Evolutionary conservation across 257 asterid species (phyloP), one percentile per base, ranked within the genome.

Genomic region (Ehretia macrophylla): DNA sequence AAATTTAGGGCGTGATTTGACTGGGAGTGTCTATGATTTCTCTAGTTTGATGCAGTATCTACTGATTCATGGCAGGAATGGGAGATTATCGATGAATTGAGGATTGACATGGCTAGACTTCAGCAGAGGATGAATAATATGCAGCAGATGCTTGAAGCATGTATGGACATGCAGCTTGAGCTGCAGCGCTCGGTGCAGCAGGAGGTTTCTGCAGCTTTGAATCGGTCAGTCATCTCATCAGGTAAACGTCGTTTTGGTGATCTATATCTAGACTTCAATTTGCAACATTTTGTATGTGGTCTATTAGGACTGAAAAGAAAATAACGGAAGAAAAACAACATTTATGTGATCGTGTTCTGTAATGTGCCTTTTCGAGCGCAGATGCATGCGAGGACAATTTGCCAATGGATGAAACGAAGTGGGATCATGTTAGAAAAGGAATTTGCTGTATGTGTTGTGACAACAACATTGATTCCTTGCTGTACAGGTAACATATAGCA

Each of bases 131-230:
- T 92, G 97, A 72, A 76, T 54, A 68, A 71, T 53, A 81, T 92
- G 95, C 95, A 92, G 70, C 82, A 75, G 58, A 82, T 81, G 93
- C 83, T 92, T 39, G 95, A 88, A 79, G 70, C 94, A 17, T 91
- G 90, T 92, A 80, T 83, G 94, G 94, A 83, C 55, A 85, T 90
- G 88, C 96, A 90, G 60, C 67, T 83, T 22, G 95, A 90, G 69
- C 68, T 87, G 76, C 98, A 85, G 63, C 83, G 85, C 5, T 77
- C 86, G 0, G 75, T 90, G 27, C 80, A 75, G 21, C 94, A 87
- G 71, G 96, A 87, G 66, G 85, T 87, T 70, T 81, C 93, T 45
- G 95, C 97, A 8, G 96, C 96, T 23, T 73, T 90, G 69, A 83
- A 83, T 65, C 73, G 89, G 40, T 40, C 88, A 20, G 32, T 56